Conservation (phyloP, 2,329 filamentous ascomycete genomes). For the Leptographium procerum region DNA sequence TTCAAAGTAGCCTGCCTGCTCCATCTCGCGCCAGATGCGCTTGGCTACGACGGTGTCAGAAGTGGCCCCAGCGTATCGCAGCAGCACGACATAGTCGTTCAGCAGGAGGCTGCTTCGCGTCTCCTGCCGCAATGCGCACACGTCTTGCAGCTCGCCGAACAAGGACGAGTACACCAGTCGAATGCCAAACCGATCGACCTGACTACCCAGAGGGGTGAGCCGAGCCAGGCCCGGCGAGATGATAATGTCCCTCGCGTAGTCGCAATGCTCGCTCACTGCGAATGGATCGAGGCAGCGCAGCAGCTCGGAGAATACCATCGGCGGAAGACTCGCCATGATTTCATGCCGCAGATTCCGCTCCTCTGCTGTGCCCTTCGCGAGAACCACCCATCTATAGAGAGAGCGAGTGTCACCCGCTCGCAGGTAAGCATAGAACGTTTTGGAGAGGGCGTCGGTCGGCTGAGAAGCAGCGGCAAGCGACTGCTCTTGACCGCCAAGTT, state of each 20-base stretch:
- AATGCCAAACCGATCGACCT: slow-evolving; percentile 32
- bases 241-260: slow-evolving; percentile 30
- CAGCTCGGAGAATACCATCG: slow-evolving; percentile 50
- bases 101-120: slow-evolving; percentile 18
- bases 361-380: background rate
- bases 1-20: slow-evolving; percentile 5
- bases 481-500: background rate
- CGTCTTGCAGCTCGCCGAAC: slow-evolving; percentile 21
- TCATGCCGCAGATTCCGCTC: background rate
- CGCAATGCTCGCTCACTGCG: slow-evolving; percentile 34
- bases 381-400: slow-evolving; percentile 3
- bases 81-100: slow-evolving; percentile 31
- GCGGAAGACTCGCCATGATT: slow-evolving; percentile 31
- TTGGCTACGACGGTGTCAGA: slow-evolving; percentile 24
- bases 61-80: slow-evolving; percentile 36
- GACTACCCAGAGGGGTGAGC: slow-evolving; percentile 23
- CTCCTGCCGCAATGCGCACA: slow-evolving; percentile 22
- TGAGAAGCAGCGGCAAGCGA: background rate
- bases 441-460: background rate
- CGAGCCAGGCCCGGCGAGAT: slow-evolving; percentile 29
- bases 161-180: slow-evolving; percentile 28
- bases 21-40: slow-evolving; percentile 16
- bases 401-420: background rate
- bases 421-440: background rate
- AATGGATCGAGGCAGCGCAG: slow-evolving; percentile 51